Percentiles rank a stretch among this genome's conserved stretches.
Evolutionary conservation across 495 filamentous ascomycete genomes (phyloP).

Genomic region (Penicillium coprophilum): DNA sequence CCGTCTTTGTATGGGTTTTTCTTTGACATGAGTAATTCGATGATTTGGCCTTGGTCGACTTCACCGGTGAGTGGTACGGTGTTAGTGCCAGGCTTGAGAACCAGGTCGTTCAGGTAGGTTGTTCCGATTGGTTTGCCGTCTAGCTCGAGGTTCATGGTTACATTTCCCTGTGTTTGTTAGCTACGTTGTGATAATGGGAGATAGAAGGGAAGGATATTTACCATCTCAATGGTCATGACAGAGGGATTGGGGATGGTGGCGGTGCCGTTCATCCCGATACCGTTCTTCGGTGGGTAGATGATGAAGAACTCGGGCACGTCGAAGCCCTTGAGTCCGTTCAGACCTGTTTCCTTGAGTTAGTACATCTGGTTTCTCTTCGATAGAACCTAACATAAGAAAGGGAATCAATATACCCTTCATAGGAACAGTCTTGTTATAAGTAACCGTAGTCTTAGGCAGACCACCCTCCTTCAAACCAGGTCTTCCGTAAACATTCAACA

Average conservation of each 20-base stretch:
- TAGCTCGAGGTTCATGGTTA: conserved; percentile 59
- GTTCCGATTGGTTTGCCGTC: conserved; percentile 52
- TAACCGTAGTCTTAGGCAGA: conserved; percentile 49
- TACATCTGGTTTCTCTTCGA: not conserved
- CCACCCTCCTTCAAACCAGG: conserved; percentile 51
- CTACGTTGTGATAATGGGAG: not conserved
- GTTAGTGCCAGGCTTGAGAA: conserved; percentile 62
- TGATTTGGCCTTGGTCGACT: conserved; percentile 50
- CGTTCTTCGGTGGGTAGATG: conserved; percentile 38
- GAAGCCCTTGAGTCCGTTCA: conserved; percentile 62
- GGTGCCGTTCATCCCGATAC: conserved; percentile 63
- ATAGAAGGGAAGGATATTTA: conserved; percentile 28
- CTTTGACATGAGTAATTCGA: conserved; percentile 35
- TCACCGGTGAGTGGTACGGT: conserved; percentile 52
- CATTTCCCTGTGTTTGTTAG: conserved; percentile 54
- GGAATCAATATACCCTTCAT: conserved; percentile 53
- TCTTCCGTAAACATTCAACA: conserved; percentile 58
- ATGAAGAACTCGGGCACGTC: conserved; percentile 54
- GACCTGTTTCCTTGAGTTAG: conserved; percentile 35
- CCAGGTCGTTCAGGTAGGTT: conserved; percentile 56
- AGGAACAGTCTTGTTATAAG: conserved; percentile 55
- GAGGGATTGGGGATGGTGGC: conserved; percentile 71
- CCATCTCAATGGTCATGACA: conserved; percentile 61
- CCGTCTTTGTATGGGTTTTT: conserved; percentile 50
- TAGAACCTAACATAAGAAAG: not conserved